Percentiles rank a stretch among this genome's conserved stretches.
Conservation (phyloP, 176 grass and related monocot genomes). For the maize (Zea mays) region Zm-B73-REFERENCE-NAM-5.0 NC_050102.1:6587501-6588000, state of each 20-base stretch:
- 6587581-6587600: not conserved
- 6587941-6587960: no score
- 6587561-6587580: not conserved
- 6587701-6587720: not conserved
- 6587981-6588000: no score
- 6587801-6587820: not conserved
- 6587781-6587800: no score
- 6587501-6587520: not conserved
- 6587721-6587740: not conserved
- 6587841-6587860: no score
- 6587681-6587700: conserved; percentile 1
- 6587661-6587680: not conserved
- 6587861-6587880: no score
- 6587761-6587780: no score
- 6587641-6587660: not conserved
- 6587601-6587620: not conserved
- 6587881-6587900: no score
- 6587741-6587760: not conserved
- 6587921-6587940: no score
- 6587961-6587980: no score
- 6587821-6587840: not conserved
- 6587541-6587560: not conserved
- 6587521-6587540: not conserved
- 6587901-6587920: no score
- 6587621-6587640: not conserved